Evolutionary conservation across 2,329 filamentous ascomycete species (phyloP).

Genomic region (Cytospora schulzeri): DNA sequence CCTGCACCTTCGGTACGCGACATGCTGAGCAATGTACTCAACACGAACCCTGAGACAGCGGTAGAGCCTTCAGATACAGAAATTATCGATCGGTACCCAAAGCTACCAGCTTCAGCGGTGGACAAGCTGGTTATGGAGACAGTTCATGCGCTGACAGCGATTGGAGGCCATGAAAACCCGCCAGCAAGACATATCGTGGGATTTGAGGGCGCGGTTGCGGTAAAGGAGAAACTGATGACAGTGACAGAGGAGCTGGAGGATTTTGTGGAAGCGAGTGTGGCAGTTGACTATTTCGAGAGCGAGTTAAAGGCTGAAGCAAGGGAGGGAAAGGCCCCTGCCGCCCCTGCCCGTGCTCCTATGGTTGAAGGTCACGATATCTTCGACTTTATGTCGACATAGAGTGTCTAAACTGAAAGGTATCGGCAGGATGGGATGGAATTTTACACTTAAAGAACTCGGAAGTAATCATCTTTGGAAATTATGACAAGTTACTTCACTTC

Average conservation of each 20-base stretch:
- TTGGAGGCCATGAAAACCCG: conserved; percentile 94
- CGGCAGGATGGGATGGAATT: neutral
- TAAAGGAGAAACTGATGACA: conserved; percentile 95
- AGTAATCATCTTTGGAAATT: too few species aligned
- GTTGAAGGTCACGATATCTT: conserved; percentile 11
- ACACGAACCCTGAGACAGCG: conserved; percentile 70
- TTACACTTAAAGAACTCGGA: too few species aligned
- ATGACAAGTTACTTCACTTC: too few species aligned
- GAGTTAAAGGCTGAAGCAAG: conserved; percentile 56
- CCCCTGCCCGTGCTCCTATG: conserved; percentile 26
- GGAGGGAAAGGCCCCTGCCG: conserved; percentile 39
- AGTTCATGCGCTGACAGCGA: conserved; percentile 85
- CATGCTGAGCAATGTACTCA: conserved; percentile 78
- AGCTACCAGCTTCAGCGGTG: conserved; percentile 66
- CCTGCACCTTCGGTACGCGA: conserved; percentile 80
- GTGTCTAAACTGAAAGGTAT: neutral
- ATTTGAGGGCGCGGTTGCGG: conserved; percentile 80
- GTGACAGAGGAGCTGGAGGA: conserved; percentile 96
- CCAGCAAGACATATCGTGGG: conserved; percentile 93
- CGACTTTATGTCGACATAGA: conserved; percentile 17
- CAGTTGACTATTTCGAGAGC: conserved; percentile 74
- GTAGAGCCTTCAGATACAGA: conserved; percentile 40
- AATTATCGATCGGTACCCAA: conserved; percentile 72
- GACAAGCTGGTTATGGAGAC: conserved; percentile 83
- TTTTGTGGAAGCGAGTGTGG: conserved; percentile 86